Base-by-base conservation (phyloP, 1,284 basidiomycete genomes). In the Cryptococcus amylolentus region DNA sequence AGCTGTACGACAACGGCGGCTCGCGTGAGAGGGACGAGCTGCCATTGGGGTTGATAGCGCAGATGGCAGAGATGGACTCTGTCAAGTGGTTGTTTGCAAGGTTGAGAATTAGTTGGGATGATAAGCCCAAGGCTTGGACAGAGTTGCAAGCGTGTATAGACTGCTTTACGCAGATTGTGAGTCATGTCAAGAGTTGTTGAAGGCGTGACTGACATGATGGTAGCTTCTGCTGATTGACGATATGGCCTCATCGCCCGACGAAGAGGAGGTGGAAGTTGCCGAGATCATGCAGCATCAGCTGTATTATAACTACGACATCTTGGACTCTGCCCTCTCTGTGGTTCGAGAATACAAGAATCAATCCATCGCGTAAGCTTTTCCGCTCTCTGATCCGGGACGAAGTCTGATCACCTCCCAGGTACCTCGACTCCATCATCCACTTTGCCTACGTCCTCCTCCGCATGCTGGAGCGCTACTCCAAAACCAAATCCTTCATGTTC, bases 101-200 rank as follows among this genome's bases (percentile, higher is more conserved):
- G n/a, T 92, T 96, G 86, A 84, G 86, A 51, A 85, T 85, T 55
- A 87, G 91, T 1, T 83, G 91, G 54, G 91, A 96, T 60, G 90
- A 92, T 64, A 92, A 91, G 88, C 91, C 92, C 35, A 89, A 90
- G 67, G 80, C 85, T 55, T 94, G 90, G 91, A 89, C 85, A n/a
- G 92, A 95, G 70, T 80, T 97, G 35, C 90, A 96, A 75, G 89
- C 91, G n/a, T 89, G 90, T 45, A 85, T 95, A 64, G 89, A 94
- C 67, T 94, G 91, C 75, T 84, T 96, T 60, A 91, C 89, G 6
- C 91, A 95, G 66, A 81, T 95, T 48, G 81, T 82, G 44, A 62
- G 80, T 63, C 4, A 27, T 44, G 6, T 12, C 39, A n/a, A 23
- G 2, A 46, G 7, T 2, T 14, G 45, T 58, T 66, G 49, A 66